Base-by-base conservation (phyloP, 108 stramenopile species). In the Nannochloropsis salina region DNA sequence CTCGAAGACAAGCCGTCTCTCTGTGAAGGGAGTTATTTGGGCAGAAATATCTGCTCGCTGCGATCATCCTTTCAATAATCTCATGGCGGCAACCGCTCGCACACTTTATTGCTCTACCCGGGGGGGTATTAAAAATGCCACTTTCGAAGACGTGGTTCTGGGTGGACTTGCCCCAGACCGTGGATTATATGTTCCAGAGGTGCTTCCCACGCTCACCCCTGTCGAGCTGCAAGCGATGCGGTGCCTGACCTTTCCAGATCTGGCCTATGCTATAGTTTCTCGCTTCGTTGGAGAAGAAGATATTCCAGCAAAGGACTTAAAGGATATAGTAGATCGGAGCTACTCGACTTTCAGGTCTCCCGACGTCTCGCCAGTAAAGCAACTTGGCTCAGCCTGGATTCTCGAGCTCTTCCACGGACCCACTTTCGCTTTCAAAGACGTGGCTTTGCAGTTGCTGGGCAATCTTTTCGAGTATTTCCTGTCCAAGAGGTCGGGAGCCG, bases 401-500 rank as follows among this genome's bases (percentile, higher is more conserved):
- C 83, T 93, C 41, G 98, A 99, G 92, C 94, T 99, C 20, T 99
- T 97, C 92, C 98, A 99, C 86, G 98, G 98, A 82, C 97, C 97
- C 21, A 99, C 98, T 41, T 98, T 97, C 86, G 97, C 98, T 42
- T 98, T 99, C 94, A 99, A 99, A 91, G 98, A 99, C 90, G 98
- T 99, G 20, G 98, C 98, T 40, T 92, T 99, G 42, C 97, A 98
- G 84, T 98, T 98, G 92, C 94, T 99, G 80, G 98, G 98, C 40
- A 96, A 97, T 86, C 95, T 99, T 87, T 99, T 99, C 89, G 98
- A 99, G 92, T 97, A 97, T 93, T 98, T 99, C 82, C 91, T 99
- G 84, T 92, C 93, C 61, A 84, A 87, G 21, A 86, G 85, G 44
- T 95, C 95, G 80, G 95, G 95, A 11, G 93, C 93, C 84, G 92